Percentiles rank a stretch among this genome's conserved stretches.
Conservation (phyloP, 1,139 yeast species). For the Protomyces inundatus region DNA sequence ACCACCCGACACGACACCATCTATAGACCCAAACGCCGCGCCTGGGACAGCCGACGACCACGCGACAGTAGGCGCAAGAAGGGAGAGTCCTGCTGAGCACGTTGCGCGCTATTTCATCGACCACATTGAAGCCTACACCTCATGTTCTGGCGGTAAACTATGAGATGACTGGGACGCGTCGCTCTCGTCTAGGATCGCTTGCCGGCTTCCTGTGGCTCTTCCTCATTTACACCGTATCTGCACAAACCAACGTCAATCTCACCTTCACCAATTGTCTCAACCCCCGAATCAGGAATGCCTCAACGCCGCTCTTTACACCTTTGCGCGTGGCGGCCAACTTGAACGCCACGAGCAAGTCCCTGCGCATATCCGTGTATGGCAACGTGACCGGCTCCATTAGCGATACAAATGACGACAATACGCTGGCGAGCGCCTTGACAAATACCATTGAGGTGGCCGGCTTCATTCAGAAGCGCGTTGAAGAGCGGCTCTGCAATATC, state of each 20-base stretch:
- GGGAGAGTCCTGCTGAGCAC: no score
- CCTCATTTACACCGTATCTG: not conserved
- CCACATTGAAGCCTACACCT: no score
- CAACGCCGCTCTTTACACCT: constrained; percentile 12
- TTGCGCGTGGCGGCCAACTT: constrained; percentile 2
- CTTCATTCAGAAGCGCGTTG: constrained; percentile 3
- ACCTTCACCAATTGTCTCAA: constrained; percentile 12
- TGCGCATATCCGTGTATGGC: constrained; percentile 6
- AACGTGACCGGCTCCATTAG: constrained; percentile 12
- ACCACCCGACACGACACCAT: no score
- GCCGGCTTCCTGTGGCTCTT: not conserved
- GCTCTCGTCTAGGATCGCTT: not conserved
- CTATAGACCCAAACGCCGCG: no score
- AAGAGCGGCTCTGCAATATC: constrained; percentile 9
- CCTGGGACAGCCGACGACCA: no score
- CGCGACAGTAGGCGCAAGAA: no score
- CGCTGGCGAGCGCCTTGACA: constrained; percentile 24
- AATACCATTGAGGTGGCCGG: constrained; percentile 14
- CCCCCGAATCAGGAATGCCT: not conserved
- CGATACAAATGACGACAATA: constrained; percentile 15
- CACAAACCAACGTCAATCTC: constrained; percentile 1
- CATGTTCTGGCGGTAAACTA: not conserved
- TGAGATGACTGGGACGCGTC: not conserved
- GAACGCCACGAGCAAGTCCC: not conserved
- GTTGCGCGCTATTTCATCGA: no score